Evolutionary conservation across 2,329 filamentous ascomycete genomes (phyloP), one percentile per base, ranked within the genome.

Genomic region (Paraphoma sp.): DNA sequence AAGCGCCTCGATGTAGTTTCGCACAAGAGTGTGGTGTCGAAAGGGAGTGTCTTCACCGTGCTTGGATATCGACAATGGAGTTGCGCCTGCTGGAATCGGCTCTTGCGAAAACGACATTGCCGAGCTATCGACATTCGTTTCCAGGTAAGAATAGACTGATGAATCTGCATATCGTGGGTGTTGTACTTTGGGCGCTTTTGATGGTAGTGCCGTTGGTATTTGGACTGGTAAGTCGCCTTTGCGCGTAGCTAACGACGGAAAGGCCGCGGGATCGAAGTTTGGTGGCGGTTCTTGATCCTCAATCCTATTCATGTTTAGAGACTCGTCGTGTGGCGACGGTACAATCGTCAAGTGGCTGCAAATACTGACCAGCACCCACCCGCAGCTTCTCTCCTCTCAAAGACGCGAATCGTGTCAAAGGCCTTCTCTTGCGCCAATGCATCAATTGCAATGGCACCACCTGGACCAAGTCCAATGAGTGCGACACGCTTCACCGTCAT

Each of bases 101-200:
- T 87, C 85, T 57, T 85, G 79, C 0, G 81, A 83, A 69, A 85
- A 90, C 14, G 82, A 79, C 88, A 90, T 90, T 0, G 85, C 78
- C 1, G 81, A 66, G 6, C 79, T 78, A 59, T 85, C 82, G 43
- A 90, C 83, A 60, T 90, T 90, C 2, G 86, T 89, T 67, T 89
- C 85, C n/a, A 89, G 75, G 17, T 84, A 82, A 0, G 85, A 84
- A 61, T 89, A 89, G 16, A 89, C 62, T 0, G 71, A 69, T 2
- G 70, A 70, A 38, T 73, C 69, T 4, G 68, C 54, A 59, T 69
- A 64, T 45, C 70, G 63, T 1, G 57, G 54, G 23, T 65, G 63
- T 5, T 53, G 48, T 14, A 54, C 30, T 33, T 54, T 66, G 4
- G 62, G 45, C n/a, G 62, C 62, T 42, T 53, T 54, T 23, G 60